Conservation (phyloP, 1,284 basidiomycete species). For the Boletellus deceptivus region DNA sequence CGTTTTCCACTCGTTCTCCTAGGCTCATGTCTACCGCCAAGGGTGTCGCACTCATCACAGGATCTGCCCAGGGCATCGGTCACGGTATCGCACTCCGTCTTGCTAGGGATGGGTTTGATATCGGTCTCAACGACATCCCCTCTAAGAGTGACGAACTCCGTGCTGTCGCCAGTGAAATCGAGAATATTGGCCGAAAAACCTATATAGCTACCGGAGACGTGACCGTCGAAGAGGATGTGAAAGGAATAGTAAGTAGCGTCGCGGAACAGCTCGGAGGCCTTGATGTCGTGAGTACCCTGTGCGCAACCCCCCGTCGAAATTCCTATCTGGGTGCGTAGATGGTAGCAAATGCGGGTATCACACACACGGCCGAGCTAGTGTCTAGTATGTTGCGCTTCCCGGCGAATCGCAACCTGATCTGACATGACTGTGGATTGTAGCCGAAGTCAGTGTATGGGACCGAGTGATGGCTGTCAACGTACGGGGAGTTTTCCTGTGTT, state of each 20-base stretch:
- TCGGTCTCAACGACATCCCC: slow-evolving; percentile 13
- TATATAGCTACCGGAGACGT: background rate
- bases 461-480: no score
- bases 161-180: background rate
- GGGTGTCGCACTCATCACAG: slow-evolving; percentile 14
- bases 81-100: slow-evolving; percentile 14
- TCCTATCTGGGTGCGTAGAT: background rate
- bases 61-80: slow-evolving; percentile 14
- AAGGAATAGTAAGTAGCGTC: background rate
- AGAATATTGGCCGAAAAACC: background rate
- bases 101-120: slow-evolving; percentile 12
- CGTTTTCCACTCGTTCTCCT: no score
- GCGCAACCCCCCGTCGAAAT: no score
- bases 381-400: background rate
- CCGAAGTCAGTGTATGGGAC: no score
- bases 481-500: no score
- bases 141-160: slow-evolving; percentile 1
- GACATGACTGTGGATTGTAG: no score
- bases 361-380: background rate
- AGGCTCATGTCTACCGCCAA: slow-evolving; percentile 4
- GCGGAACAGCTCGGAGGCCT: background rate
- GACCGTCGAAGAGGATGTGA: background rate
- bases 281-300: background rate
- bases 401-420: no score
- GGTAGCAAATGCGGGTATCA: background rate